A percentile compares a stretch with the other conserved stretches of the same genome.
phyloP scores from a whole-genome alignment of 805 yeast genomes.

The Ogataea paradorogensis region DNA sequence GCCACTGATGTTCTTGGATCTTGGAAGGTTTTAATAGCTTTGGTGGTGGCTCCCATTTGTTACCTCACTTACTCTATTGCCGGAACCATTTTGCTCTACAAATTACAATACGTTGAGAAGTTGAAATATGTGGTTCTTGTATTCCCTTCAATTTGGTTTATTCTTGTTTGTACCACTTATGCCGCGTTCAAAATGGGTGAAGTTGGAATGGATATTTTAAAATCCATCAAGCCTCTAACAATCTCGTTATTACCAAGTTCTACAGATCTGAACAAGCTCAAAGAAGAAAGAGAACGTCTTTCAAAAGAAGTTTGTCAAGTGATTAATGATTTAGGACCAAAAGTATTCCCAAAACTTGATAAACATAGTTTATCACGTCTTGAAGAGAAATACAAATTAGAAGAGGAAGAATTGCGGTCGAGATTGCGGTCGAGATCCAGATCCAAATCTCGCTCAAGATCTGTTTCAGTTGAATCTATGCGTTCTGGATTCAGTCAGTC shows the following conservation, averaged over 20 bases:
- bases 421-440: slow-evolving; percentile 4
- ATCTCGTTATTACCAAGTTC: slow-evolving; percentile 54
- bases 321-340: slow-evolving; percentile 80
- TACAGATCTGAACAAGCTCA: slow-evolving; percentile 51
- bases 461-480: slow-evolving; percentile 20
- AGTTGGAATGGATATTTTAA: slow-evolving; percentile 85
- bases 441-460: slow-evolving; percentile 16
- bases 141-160: slow-evolving; percentile 51
- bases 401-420: slow-evolving; percentile 13
- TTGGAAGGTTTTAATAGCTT: slow-evolving; percentile 88
- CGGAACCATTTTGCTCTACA: slow-evolving; percentile 35
- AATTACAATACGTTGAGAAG: slow-evolving; percentile 18
- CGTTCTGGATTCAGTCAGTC: slow-evolving; percentile 29
- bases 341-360: slow-evolving; percentile 75
- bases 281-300: slow-evolving; percentile 57
- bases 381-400: slow-evolving; percentile 24
- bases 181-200: slow-evolving; percentile 90
- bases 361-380: slow-evolving; percentile 18
- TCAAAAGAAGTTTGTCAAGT: slow-evolving; percentile 74
- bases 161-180: slow-evolving; percentile 73
- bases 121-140: slow-evolving; percentile 27
- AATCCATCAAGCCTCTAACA: slow-evolving; percentile 76
- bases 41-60: slow-evolving; percentile 82
- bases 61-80: slow-evolving; percentile 75
- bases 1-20: slow-evolving; percentile 95